These are phyloP conservation scores for Eucalyptus erythrocorys DNA, from an alignment of 345 rosid species.

Conservation along the genomic window DNA sequence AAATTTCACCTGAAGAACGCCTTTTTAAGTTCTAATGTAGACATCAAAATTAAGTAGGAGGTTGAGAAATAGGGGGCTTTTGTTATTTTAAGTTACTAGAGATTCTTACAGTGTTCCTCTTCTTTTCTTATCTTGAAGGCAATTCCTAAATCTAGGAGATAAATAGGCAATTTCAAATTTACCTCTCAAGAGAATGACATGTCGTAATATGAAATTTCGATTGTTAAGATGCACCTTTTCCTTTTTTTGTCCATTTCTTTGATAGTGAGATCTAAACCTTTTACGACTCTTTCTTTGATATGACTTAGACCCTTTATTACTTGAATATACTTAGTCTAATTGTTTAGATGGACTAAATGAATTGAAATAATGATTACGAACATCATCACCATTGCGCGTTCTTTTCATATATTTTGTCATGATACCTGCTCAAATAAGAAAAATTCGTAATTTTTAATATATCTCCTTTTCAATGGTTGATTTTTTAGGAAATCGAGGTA, in stretches of 20 bases:
- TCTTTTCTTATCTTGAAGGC: not conserved
- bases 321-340: not conserved
- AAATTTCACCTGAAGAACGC: not conserved
- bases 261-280: accelerated
- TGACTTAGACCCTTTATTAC: not conserved
- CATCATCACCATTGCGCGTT: accelerated
- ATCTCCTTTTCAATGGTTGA: not conserved
- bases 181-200: not conserved
- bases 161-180: not conserved
- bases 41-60: not conserved
- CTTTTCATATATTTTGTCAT: accelerated
- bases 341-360: not conserved
- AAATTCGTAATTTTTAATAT: not conserved
- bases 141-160: not conserved
- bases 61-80: not conserved
- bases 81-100: not conserved
- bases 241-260: not conserved
- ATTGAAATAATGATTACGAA: not conserved
- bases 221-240: not conserved
- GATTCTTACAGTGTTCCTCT: not conserved
- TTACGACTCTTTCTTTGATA: accelerated
- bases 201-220: not conserved
- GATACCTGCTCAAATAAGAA: not conserved
- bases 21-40: not conserved
- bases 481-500: not conserved